These are phyloP conservation scores for Clavaria fumosa DNA, from an alignment of 768 basidiomycete genomes.

Conservation along the genomic window DNA sequence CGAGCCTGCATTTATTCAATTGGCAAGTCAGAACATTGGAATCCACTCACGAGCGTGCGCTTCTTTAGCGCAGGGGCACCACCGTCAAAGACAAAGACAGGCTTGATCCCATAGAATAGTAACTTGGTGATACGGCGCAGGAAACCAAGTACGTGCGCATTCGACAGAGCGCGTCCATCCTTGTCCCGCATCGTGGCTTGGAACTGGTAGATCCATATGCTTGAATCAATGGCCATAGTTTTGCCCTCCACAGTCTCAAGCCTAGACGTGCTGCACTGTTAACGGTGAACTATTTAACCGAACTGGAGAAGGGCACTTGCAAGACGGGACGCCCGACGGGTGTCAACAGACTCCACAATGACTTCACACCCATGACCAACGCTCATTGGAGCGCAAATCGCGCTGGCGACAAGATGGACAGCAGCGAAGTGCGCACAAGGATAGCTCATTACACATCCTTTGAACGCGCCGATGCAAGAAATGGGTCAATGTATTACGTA, in stretches of 20 bases:
- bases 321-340: constrained; percentile 92
- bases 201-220: constrained; percentile 99
- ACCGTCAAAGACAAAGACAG: constrained; percentile 98
- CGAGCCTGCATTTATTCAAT: not conserved
- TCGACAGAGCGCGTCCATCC: constrained; percentile 77
- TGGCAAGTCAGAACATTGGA: not conserved
- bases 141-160: constrained; percentile 89
- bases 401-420: not conserved
- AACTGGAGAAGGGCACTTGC: constrained; percentile 33
- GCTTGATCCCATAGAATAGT: constrained; percentile 93
- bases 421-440: not conserved
- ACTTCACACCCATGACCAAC: constrained; percentile 99
- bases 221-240: constrained; percentile 91
- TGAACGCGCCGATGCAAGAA: not conserved
- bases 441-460: not conserved
- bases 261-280: constrained; percentile 26
- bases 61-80: constrained; percentile 86
- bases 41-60: constrained; percentile 58
- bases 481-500: not conserved
- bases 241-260: constrained; percentile 94
- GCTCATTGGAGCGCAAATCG: no score
- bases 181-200: constrained; percentile 99
- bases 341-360: constrained; percentile 79
- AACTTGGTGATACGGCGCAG: constrained; percentile 85
- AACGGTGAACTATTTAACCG: no score